Evolutionary conservation across 2,329 filamentous ascomycete genomes (phyloP), one percentile per base, ranked within the genome.

Genomic region (Colletotrichum sp.): DNA sequence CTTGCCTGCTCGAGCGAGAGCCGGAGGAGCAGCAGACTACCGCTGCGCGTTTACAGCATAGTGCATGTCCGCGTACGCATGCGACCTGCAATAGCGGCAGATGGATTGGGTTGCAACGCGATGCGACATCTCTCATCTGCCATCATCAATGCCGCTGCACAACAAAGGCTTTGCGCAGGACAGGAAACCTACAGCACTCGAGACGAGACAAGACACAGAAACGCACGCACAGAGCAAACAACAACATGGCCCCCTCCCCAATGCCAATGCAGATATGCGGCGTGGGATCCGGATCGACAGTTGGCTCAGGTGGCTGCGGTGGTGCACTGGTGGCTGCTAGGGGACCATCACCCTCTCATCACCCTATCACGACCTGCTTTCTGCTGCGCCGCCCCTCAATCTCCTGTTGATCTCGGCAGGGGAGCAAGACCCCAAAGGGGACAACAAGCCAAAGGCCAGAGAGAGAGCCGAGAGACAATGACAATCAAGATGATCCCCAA

Each of bases 341-440:
- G 70, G 68, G 68, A 48, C 44, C 39, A 39, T 34, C 8, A 36
- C 26, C 64, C 69, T 68, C 72, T 67, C 68, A 32, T 66, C 70
- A 60, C 48, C 70, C 70, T 60, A 59, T 73, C 73, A 69, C 22
- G 64, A 24, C 32, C 26, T 44, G 32, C 10, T 59, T 36, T n/a
- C 24, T 68, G 64, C 73, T 75, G 70, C 73, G 48, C 70, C 59
- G 44, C 64, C 59, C 34, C 39, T 75, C 64, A 75, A 68, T 73
- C 70, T 73, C 73, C 73, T 73, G 73, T 68, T 73, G 70, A 75
- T 68, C 73, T 34, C 28, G 73, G 64, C 64, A 68, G 64, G 73
- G 73, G 57, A 24, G 44, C 18, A 63, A 26, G 32, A 59, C 57
- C 59, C 57, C 44, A 66, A 36, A 75, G 64, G 69, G 44, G 73